Evolutionary conservation across 805 yeast species (phyloP).

Genomic region (Kockiozyma suomiensis): DNA sequence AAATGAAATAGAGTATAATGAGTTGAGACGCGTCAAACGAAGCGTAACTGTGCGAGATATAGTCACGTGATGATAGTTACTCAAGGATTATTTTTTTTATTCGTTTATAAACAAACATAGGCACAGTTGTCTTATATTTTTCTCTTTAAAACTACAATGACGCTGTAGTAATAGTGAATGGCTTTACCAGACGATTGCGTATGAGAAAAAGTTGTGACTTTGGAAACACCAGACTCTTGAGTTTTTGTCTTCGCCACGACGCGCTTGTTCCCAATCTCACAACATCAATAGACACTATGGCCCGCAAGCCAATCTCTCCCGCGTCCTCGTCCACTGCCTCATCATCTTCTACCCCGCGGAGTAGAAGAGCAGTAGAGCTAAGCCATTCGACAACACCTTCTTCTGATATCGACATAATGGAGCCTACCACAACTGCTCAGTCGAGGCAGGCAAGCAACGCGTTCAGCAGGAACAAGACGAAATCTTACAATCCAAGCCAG

Average conservation of each 20-base stretch:
- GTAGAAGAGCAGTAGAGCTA: not conserved
- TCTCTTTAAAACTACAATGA: too few species aligned
- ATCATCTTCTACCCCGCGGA: not conserved
- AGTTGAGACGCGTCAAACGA: too few species aligned
- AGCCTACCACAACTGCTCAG: not conserved
- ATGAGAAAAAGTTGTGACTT: too few species aligned
- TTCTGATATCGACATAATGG: not conserved
- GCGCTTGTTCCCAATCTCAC: not conserved
- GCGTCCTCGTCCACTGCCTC: not conserved
- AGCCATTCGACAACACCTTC: not conserved
- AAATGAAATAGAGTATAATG: too few species aligned
- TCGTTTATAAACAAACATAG: too few species aligned
- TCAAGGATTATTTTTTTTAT: too few species aligned
- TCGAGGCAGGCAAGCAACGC: not conserved
- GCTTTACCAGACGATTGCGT: too few species aligned
- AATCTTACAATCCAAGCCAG: constrained; percentile 23
- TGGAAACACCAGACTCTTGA: too few species aligned
- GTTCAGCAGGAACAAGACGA: not conserved
- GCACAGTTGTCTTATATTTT: too few species aligned
- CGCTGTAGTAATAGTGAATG: too few species aligned
- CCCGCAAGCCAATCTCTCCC: not conserved
- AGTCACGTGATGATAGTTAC: too few species aligned
- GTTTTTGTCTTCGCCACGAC: not conserved
- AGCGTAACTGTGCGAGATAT: too few species aligned
- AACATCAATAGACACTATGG: not conserved